These are phyloP conservation scores for Mentha longifolia DNA, from an alignment of 257 asterid species.

Conservation along the genomic window DNA sequence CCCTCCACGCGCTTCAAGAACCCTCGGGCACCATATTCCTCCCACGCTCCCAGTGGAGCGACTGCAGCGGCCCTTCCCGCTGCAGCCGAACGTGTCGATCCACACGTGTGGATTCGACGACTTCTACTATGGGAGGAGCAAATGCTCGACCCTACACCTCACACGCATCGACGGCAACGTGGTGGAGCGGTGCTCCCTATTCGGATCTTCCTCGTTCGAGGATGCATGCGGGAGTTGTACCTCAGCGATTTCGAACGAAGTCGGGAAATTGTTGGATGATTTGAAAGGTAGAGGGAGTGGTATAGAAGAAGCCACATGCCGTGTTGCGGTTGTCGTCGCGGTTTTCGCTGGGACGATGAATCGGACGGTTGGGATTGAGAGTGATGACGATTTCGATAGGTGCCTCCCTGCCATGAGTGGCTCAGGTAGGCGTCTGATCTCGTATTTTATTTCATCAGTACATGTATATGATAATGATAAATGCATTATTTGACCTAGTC, in stretches of 20 bases:
- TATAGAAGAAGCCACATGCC: conserved; percentile 45
- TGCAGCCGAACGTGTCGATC: conserved; percentile 53
- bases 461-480: too few relatives aligned
- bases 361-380: conserved; percentile 19
- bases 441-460: neutral
- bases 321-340: conserved; percentile 50
- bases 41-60: conserved; percentile 39
- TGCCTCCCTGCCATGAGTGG: conserved; percentile 14
- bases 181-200: conserved; percentile 42
- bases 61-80: conserved; percentile 43
- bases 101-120: conserved; percentile 50
- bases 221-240: conserved; percentile 52
- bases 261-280: conserved; percentile 25
- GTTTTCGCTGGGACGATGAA: conserved; percentile 41
- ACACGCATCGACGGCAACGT: conserved; percentile 25
- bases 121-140: conserved; percentile 40
- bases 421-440: neutral
- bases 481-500: too few relatives aligned
- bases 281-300: conserved; percentile 17
- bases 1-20: conserved; percentile 39
- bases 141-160: conserved; percentile 44
- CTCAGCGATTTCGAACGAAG: conserved; percentile 36
- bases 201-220: conserved; percentile 46
- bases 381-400: conserved; percentile 36
- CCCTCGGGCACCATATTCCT: conserved; percentile 43